Base-by-base conservation (phyloP, 768 basidiomycete species). In the Lactifluus subvellereus region DNA sequence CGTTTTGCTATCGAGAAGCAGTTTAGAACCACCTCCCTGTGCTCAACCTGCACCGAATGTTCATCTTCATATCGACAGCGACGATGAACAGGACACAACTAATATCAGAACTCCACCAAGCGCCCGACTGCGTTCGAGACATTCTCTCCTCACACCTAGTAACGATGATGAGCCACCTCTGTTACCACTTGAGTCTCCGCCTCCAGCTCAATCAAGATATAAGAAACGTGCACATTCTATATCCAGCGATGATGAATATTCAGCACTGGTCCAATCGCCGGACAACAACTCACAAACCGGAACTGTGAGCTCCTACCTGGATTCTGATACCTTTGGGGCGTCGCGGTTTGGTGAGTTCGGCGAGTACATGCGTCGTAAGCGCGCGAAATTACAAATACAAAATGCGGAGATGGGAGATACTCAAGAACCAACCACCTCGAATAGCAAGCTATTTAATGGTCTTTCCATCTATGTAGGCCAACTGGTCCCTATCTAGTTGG, bases 351-450 rank as follows among this genome's bases (percentile, higher is more conserved):
- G 91, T 14, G 84, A 83, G 1, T 91, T 85, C 65, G 90, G 89
- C 0, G 87, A 94, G 70, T 98, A 97, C 71, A 93, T 97, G 91
- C 74, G 79, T 2, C 80, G 94, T 63, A 98, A 98, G 75, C 84
- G 96, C 2, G 87, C 89, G 35, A 98, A 98, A 73, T 73, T 98
- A 54, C 90, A 89, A 68, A 84, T 92, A 5, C 90, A 94, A 75
- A 91, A 93, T 64, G 71, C 71, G 38, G 72, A 74, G 59, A 69
- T 81, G 40, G 70, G 73, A 32, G 63, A 69, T 22, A 49, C 42
- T n/a, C 67, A 59, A 22, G 71, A 55, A n/a, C 68, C 66, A 16
- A 61, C 57, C 27, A 70, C 60, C 22, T 67, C 47, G 20, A 74
- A 74, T 42, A 80, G 78, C 45, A 72, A 77, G 61, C 82, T 97